phyloP scores from a whole-genome alignment of 2,329 filamentous ascomycete species.

The Trichoderma lentiforme region DNA sequence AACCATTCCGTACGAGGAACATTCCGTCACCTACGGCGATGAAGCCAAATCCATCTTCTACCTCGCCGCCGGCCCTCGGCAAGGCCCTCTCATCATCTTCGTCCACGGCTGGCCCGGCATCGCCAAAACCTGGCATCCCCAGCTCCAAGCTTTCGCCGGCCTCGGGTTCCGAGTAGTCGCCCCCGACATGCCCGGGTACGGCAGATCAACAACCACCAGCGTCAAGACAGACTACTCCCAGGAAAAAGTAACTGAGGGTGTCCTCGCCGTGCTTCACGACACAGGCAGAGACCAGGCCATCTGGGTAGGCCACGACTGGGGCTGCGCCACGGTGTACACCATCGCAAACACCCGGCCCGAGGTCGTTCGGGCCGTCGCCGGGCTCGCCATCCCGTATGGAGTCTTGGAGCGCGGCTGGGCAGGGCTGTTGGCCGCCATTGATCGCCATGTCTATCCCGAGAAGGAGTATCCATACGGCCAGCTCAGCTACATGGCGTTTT shows the following conservation, averaged over 20 bases:
- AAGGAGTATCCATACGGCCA: slow-evolving; percentile 37
- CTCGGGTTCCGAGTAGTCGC: slow-evolving; percentile 32
- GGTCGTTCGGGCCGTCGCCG: slow-evolving; percentile 25
- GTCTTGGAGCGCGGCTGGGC: slow-evolving; percentile 40
- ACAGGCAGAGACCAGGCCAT: slow-evolving; percentile 36
- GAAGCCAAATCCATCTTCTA: slow-evolving; percentile 30
- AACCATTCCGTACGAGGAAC: slow-evolving; percentile 7
- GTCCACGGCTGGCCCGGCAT: slow-evolving; percentile 38
- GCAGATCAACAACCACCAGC: slow-evolving; percentile 27
- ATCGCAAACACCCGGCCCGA: slow-evolving; percentile 31
- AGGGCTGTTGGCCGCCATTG: slow-evolving; percentile 32
- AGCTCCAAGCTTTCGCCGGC: slow-evolving; percentile 26
- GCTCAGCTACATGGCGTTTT: slow-evolving; percentile 32
- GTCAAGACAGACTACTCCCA: slow-evolving; percentile 27
- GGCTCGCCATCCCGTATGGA: slow-evolving; percentile 40
- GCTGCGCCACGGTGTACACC: slow-evolving; percentile 27
- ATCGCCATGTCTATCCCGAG: slow-evolving; percentile 44
- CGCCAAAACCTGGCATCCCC: slow-evolving; percentile 30
- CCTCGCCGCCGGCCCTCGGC: slow-evolving; percentile 27
- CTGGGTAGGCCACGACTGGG: slow-evolving; percentile 47
- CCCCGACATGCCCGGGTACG: slow-evolving; percentile 33
- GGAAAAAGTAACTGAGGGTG: slow-evolving; percentile 27
- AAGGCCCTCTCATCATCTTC: slow-evolving; percentile 32
- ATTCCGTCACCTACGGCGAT: slow-evolving; percentile 21
- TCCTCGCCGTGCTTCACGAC: slow-evolving; percentile 30